Conservation (phyloP, 495 filamentous ascomycete species). For the Ramalina intermedia region DNA sequence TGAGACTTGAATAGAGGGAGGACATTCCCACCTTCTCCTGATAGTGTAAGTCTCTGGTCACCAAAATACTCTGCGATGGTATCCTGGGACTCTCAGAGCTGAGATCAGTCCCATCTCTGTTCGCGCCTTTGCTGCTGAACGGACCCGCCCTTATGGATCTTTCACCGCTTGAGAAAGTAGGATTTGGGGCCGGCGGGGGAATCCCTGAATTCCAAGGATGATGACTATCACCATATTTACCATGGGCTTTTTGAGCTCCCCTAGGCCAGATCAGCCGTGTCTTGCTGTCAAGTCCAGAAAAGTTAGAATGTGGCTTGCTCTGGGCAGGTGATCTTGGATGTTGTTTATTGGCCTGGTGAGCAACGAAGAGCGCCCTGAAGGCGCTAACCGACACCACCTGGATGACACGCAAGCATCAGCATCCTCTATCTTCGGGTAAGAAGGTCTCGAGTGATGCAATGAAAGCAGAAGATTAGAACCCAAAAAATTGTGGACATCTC, state of each 20-base stretch:
- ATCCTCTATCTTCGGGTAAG: too few species aligned
- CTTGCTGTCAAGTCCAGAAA: background rate
- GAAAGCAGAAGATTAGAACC: too few species aligned
- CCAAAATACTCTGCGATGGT: background rate
- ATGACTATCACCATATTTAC: too few species aligned
- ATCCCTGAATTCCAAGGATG: too few species aligned
- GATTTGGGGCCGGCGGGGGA: background rate
- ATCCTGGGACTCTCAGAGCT: background rate
- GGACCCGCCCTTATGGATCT: background rate
- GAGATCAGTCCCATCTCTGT: background rate
- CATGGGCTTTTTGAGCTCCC: background rate
- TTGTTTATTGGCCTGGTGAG: background rate
- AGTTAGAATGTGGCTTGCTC: background rate
- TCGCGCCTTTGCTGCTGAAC: background rate
- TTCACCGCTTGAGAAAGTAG: background rate
- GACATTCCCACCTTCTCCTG: background rate
- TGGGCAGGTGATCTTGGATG: background rate
- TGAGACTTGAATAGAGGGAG: background rate
- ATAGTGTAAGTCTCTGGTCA: background rate
- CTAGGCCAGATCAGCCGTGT: background rate
- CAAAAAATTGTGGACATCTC: too few species aligned
- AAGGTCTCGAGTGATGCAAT: too few species aligned
- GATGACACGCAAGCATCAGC: too few species aligned
- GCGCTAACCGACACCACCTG: slow-evolving; percentile 2
- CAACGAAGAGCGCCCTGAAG: slow-evolving; percentile 11